A percentile compares a stretch with the other conserved stretches of the same genome.
These are phyloP conservation scores for Aspergillus sp. DNA, from an alignment of 2,329 filamentous ascomycete species.

Conservation along the genomic window DNA sequence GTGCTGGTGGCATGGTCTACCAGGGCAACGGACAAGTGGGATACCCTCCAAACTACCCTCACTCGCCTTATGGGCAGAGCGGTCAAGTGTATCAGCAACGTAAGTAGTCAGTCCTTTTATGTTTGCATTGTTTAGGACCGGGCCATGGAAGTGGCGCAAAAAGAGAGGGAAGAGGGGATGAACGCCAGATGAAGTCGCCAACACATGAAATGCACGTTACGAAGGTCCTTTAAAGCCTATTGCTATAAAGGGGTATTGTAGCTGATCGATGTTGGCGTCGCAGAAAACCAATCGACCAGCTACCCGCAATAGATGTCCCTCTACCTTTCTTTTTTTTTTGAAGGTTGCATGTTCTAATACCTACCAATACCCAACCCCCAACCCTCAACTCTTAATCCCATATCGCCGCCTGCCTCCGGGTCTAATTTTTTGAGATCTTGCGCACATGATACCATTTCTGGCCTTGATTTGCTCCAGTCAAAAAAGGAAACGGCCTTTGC, in stretches of 20 bases:
- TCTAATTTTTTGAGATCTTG: constrained; percentile 32
- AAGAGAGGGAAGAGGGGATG: constrained; percentile 7
- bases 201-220: constrained; percentile 10
- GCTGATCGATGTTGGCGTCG: constrained; percentile 34
- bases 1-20: constrained; percentile 50
- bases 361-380: constrained; percentile 35
- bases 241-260: constrained; percentile 20
- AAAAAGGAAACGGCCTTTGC: constrained; percentile 31
- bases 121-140: constrained; percentile 23
- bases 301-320: constrained; percentile 37
- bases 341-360: constrained; percentile 31
- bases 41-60: constrained; percentile 50
- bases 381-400: constrained; percentile 21
- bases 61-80: constrained; percentile 51
- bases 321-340: constrained; percentile 17
- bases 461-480: constrained; percentile 28
- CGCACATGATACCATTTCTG: constrained; percentile 39
- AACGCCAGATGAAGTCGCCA: constrained; percentile 1
- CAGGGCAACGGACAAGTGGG: constrained; percentile 50
- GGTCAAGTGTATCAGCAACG: constrained; percentile 52
- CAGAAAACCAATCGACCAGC: constrained; percentile 38
- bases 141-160: constrained; percentile 12
- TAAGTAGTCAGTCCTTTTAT: constrained; percentile 40
- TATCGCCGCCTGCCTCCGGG: constrained; percentile 31
- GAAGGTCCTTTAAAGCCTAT: constrained; percentile 21